A percentile compares a stretch with the other conserved stretches of the same genome.
These are phyloP conservation scores for Paecilomyces formosus DNA, from an alignment of 2,329 filamentous ascomycete species.

Conservation along the genomic window DNA sequence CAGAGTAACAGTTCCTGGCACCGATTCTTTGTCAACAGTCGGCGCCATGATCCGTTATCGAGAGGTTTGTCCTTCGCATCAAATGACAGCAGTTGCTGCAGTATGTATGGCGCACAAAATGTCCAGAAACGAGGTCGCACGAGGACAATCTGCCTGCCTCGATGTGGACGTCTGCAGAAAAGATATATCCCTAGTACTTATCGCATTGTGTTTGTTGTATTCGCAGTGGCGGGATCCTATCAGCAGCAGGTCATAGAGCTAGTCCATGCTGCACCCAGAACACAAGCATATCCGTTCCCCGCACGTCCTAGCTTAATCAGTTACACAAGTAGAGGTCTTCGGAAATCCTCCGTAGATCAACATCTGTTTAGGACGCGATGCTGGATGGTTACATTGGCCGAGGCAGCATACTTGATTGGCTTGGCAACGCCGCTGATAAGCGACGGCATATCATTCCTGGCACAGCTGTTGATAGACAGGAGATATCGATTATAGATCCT, in stretches of 20 bases:
- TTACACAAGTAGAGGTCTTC: background rate
- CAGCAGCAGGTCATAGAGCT: background rate
- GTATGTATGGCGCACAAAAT: background rate
- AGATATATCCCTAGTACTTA: background rate
- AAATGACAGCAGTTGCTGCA: background rate
- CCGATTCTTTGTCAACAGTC: slow-evolving; percentile 17
- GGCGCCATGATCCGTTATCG: slow-evolving; percentile 15
- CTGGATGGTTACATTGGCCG: background rate
- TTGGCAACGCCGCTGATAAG: background rate
- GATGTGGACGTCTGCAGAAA: background rate
- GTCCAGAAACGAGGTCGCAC: background rate
- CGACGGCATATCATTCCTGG: background rate
- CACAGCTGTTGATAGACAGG: background rate
- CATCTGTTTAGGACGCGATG: background rate
- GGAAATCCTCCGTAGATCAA: background rate
- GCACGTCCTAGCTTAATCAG: background rate
- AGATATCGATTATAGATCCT: background rate
- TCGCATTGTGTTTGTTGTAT: background rate
- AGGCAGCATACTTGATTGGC: background rate
- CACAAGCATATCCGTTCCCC: background rate
- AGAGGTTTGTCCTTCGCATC: background rate
- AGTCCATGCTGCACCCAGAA: background rate
- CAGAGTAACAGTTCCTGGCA: slow-evolving; percentile 39
- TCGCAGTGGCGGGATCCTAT: background rate
- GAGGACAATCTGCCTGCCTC: background rate